phyloP scores from a whole-genome alignment of 1,139 yeast species.

The Scheffersomyces parashehatae region DNA sequence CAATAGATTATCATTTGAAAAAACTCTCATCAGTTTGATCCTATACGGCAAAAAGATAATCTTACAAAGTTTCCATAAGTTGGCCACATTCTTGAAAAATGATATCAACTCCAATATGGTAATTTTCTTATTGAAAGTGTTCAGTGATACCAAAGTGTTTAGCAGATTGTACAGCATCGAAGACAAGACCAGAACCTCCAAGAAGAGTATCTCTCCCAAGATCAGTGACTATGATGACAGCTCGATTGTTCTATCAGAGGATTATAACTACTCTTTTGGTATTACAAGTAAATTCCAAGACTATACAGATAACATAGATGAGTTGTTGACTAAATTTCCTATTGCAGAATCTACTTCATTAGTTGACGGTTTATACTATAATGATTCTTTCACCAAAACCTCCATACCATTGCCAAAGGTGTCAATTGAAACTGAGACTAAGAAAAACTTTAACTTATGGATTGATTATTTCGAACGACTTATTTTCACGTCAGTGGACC shows the following conservation, averaged over 20 bases:
- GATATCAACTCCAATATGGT: conserved; percentile 46
- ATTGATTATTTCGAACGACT: conserved; percentile 32
- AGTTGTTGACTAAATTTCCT: conserved; percentile 20
- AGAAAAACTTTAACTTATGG: conserved; percentile 22
- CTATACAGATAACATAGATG: conserved; percentile 23
- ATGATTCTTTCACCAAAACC: neutral
- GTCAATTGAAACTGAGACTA: conserved; percentile 7
- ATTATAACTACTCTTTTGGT: conserved; percentile 39
- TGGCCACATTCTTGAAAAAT: conserved; percentile 31
- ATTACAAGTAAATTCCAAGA: conserved; percentile 37
- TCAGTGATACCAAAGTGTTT: conserved; percentile 41
- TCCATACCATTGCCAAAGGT: conserved; percentile 1
- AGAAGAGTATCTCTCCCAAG: conserved; percentile 15
- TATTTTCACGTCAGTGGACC: conserved; percentile 25
- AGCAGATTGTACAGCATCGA: conserved; percentile 22
- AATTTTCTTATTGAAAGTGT: conserved; percentile 38
- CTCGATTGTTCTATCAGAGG: conserved; percentile 30
- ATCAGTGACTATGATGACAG: conserved; percentile 26
- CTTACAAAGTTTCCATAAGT: conserved; percentile 32
- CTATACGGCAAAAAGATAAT: conserved; percentile 37
- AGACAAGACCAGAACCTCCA: conserved; percentile 24
- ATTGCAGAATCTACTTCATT: conserved; percentile 9
- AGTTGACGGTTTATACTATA: conserved; percentile 8
- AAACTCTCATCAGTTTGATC: conserved; percentile 32
- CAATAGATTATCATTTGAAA: conserved; percentile 25